Base-by-base conservation (phyloP, 495 filamentous ascomycete species). In the Bacidia gigantensis region DNA sequence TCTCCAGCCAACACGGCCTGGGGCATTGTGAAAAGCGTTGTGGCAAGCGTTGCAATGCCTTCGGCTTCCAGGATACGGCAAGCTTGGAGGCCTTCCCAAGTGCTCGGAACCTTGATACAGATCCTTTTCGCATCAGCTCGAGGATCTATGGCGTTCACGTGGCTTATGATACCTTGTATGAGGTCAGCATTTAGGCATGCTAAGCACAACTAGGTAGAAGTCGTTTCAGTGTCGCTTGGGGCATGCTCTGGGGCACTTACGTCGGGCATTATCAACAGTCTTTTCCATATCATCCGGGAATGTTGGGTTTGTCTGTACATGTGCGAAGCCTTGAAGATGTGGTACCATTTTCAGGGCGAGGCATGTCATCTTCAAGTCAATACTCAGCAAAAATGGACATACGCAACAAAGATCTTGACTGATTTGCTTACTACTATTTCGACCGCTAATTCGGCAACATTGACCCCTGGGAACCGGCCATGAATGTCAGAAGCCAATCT, bases 41-140 rank as follows among this genome's bases (percentile, higher is more conserved):
- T 83, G 7, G 77, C 79, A 12, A 84, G 60, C 0, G 80, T 81
- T 25, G 66, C 61, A 18, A 80, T 72, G 0, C 74, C 74, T 2
- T 64, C 56, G 11, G 59, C 56, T 55, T 81, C 72, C 12, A 85
- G 65, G n/a, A 66, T 67, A 3, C 67, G 67, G 58, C 80, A 84
- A 24, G 79, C 81, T 60, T 75, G 69, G 18, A 83, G 62, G 2
- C 81, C 81, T 59, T 82, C 77, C 73, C 77, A 81, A 3, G 79
- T 84, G 22, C 71, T 66, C 1, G 77, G 77, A 46, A 84, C 72
- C 52, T 83, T 84, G 67, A 82, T 76, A 44, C 72, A 79, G 40
- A 84, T 64, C 52, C 76, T 69, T 3, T 63, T 35, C 7, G 29
- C 29, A 14, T 35, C 29, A 35, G 29, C 29, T 35, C 7, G 29